These are phyloP conservation scores for Termitomyces sp. DNA, from an alignment of 768 basidiomycete genomes.

Conservation along the genomic window DNA sequence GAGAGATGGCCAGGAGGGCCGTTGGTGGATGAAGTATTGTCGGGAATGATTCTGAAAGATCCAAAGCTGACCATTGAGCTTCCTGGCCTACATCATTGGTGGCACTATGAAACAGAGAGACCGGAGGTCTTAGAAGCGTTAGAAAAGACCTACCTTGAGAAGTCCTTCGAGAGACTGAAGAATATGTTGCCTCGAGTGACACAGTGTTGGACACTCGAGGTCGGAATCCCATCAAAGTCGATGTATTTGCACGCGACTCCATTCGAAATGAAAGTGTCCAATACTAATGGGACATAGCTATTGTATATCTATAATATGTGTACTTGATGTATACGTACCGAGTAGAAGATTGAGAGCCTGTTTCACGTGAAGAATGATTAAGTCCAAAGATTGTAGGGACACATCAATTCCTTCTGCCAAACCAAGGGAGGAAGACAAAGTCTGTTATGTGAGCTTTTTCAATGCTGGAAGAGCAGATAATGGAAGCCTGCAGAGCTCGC, in stretches of 20 bases:
- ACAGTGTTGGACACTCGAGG: not conserved
- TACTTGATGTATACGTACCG: too few relatives aligned
- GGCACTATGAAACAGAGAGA: too few relatives aligned
- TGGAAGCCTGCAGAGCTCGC: not conserved
- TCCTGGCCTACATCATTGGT: not conserved
- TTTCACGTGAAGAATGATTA: too few relatives aligned
- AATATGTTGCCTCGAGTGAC: not conserved
- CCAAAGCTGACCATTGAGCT: not conserved
- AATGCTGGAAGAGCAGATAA: not conserved
- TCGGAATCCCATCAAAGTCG: not conserved
- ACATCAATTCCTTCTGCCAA: too few relatives aligned
- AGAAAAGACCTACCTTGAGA: not conserved
- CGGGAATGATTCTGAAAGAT: too few relatives aligned
- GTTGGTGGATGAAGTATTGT: not conserved
- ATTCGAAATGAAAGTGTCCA: not conserved
- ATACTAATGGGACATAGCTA: not conserved
- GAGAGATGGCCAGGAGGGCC: not conserved
- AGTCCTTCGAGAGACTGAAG: not conserved
- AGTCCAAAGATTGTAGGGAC: too few relatives aligned
- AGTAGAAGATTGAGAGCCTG: too few relatives aligned
- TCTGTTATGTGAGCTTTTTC: not conserved
- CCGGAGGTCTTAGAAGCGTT: not conserved
- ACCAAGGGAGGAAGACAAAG: too few relatives aligned
- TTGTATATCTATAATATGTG: too few relatives aligned
- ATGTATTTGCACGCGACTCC: not conserved